Conservation (phyloP, 805 yeast species). For the Debaryomyces maramus region DNA sequence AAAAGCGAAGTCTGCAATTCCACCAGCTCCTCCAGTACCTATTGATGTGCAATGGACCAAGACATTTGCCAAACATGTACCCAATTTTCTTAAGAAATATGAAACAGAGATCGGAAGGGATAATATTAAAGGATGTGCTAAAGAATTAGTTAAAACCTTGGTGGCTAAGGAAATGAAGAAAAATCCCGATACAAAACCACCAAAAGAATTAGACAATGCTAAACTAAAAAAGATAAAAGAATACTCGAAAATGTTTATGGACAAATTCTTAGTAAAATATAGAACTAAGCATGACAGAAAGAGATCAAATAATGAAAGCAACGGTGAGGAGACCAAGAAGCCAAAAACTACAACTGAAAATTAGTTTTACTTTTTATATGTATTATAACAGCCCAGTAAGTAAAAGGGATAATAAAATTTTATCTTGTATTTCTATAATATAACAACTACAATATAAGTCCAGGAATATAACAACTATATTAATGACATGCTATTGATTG, state of each 20-base stretch:
- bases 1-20: slow-evolving; percentile 3
- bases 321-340: neutral
- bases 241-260: slow-evolving; percentile 67
- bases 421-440: too few relatives aligned
- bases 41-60: slow-evolving; percentile 41
- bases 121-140: slow-evolving; percentile 71
- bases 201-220: slow-evolving; percentile 58
- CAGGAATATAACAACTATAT: too few relatives aligned
- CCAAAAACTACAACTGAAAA: neutral
- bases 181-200: slow-evolving; percentile 43
- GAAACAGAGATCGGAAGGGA: slow-evolving; percentile 70
- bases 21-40: slow-evolving; percentile 7
- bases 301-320: slow-evolving; percentile 8
- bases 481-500: neutral
- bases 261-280: slow-evolving; percentile 54
- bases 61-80: slow-evolving; percentile 71
- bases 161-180: slow-evolving; percentile 66
- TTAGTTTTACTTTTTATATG: too few relatives aligned
- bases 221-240: slow-evolving; percentile 68
- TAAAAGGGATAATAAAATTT: too few relatives aligned
- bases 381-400: too few relatives aligned
- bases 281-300: slow-evolving; percentile 36
- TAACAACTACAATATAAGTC: too few relatives aligned
- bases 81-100: slow-evolving; percentile 71
- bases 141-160: slow-evolving; percentile 69